Base-by-base conservation (phyloP, 1,139 yeast genomes). In the Geotrichum carabidarum region DNA sequence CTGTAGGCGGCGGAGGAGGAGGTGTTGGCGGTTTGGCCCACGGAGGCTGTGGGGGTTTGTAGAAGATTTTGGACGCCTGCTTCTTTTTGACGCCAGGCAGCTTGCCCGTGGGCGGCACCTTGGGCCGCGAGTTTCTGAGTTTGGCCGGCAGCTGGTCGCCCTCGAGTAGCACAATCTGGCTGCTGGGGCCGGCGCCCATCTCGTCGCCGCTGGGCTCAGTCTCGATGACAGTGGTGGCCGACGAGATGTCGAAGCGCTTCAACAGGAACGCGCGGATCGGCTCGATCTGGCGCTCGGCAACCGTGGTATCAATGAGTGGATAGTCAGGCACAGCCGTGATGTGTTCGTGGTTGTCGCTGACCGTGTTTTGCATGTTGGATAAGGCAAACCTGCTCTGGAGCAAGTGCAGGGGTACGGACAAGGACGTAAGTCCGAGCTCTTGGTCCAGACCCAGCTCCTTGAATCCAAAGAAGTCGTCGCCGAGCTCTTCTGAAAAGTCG, bases 381-480 rank as follows among this genome's bases (percentile, higher is more conserved):
- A 64, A 60, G 56, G 82, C 82, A 44, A 89, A 75, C 58, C 86
- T 79, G 32, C 94, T 86, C 63, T 91, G 97, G 44, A 94, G 74
- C 54, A 94, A 74, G 68, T 93, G 95, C 49, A 94, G 75, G 1
- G 99, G 99, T 38, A 94, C 90, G 0, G 96, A 81, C 4, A 90
- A 79, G 35, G 93, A 85, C 54, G 91, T 73, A 68, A 91, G 74
- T n/a, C 94, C 91, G 68, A 88, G 85, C 68, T 94, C 99, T 65
- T 85, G 87, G 65, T 93, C 99, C 59, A 94, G 75, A 0, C 99
- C 99, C 49, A 94, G 76, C 62, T 91, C 98, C 65, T 81, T 86
- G 74, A 94, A 94, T 0, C 99, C 99, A 73, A 94, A 94, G 77
- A 91, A 93, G 71, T 94, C 99, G 51, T 74, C 78, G 12, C 99